phyloP scores from a whole-genome alignment of 1,284 basidiomycete genomes.

The Boletus smithii region DNA sequence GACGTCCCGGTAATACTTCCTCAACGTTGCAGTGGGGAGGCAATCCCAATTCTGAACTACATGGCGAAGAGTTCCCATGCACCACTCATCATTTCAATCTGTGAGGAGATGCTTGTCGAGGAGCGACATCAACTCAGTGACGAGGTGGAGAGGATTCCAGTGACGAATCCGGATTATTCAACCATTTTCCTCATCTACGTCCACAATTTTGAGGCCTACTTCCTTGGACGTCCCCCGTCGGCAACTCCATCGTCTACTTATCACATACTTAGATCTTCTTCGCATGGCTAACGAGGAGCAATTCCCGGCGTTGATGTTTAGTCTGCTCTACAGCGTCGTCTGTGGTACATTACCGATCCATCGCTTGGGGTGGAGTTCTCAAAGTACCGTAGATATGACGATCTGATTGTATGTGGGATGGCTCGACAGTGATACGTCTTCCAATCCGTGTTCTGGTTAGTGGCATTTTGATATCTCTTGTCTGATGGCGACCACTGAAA shows the following conservation, averaged over 20 bases:
- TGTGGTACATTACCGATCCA: constrained; percentile 6
- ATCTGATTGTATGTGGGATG: constrained; percentile 5
- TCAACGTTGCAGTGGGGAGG: constrained; percentile 7
- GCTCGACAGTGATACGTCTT: background rate
- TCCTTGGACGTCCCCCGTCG: background rate
- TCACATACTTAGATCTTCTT: constrained; percentile 1
- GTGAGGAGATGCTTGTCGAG: background rate
- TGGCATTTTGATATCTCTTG: background rate
- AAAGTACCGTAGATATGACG: constrained; percentile 7
- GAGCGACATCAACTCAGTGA: background rate
- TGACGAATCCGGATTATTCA: background rate
- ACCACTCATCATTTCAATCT: constrained; percentile 5
- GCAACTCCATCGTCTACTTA: background rate
- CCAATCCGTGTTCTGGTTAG: background rate
- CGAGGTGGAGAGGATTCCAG: background rate
- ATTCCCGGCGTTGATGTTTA: constrained; percentile 7
- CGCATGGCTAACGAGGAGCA: constrained; percentile 6
- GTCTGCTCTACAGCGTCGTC: constrained; percentile 9
- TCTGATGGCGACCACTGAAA: background rate
- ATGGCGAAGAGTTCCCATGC: constrained; percentile 1
- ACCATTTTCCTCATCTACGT: too few relatives aligned
- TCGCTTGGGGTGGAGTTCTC: constrained; percentile 8
- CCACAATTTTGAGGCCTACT: constrained; percentile 8
- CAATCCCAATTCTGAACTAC: constrained; percentile 6
- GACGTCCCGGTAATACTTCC: constrained; percentile 8